Evolutionary conservation across 306 rosid species (phyloP), one percentile per base, ranked within the genome.

Genomic region (Sicyos baderoa): DNA sequence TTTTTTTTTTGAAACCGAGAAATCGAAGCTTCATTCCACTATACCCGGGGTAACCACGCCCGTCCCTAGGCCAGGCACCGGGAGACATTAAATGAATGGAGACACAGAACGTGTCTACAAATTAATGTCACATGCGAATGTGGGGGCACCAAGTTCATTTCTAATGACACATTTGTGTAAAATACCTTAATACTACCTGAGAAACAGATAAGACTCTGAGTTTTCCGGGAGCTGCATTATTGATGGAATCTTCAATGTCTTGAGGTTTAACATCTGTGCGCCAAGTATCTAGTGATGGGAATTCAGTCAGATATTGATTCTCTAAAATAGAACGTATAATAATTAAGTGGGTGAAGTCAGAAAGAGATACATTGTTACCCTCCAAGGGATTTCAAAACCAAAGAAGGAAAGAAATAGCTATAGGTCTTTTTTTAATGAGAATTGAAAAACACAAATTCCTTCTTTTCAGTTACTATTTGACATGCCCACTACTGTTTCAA

Each of bases 221-320:
- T 74, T 82, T 92, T 79, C 89, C 91, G 13, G 93, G 91, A 61
- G 86, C 91, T 51, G 85, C 88, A 54, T 74, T 62, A 71, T 82
- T 86, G 78, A 92, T 82, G 66, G 91, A 89, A 76, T 75, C 96
- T 79, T 83, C 95, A 73, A 92, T 77, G 76, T 85, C 93, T 59
- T 51, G 78, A 72, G 85, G 79, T 66, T 74, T 79, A 74, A 89
- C 83, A 85, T 86, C 96, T 77, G 81, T 88, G 72, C 83, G 86
- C 98, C 98, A 92, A 66, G 95, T 87, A 85, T 85, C 98, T 92
- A 44, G 50, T 29, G 65, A 45, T 54, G 23, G 13, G 40, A 71
- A 42, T 55, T 44, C 25, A 71, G n/a, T 35, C 19, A 15, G 4
- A 71, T 37, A 71, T 19, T 71, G 66, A 6, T 40, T 56, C 52